Conservation (phyloP, 2,329 filamentous ascomycete species). For the Scleromitrula shiraiana region DNA sequence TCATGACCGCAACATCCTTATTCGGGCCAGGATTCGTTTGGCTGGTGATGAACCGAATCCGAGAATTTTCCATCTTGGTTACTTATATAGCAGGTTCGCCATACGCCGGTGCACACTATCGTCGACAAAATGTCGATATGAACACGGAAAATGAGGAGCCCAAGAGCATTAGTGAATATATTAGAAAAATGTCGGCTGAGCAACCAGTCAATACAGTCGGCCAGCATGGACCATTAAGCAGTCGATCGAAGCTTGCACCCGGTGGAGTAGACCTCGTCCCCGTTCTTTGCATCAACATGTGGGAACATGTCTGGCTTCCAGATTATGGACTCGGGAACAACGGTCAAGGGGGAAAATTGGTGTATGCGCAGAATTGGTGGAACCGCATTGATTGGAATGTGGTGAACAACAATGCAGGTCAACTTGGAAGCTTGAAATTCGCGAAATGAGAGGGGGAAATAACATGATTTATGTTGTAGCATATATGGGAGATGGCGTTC, state of each 20-base stretch:
- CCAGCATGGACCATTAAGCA: constrained; percentile 24
- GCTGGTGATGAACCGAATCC: constrained; percentile 56
- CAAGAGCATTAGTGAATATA: constrained; percentile 31
- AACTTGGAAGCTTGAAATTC: not conserved
- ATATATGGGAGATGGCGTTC: constrained; percentile 12
- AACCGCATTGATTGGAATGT: constrained; percentile 74
- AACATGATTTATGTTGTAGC: constrained; percentile 7
- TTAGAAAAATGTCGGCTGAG: constrained; percentile 30
- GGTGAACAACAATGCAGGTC: constrained; percentile 40
- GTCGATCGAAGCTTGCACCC: constrained; percentile 40
- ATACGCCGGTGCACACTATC: constrained; percentile 76
- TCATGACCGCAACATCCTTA: constrained; percentile 78
- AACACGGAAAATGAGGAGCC: constrained; percentile 52
- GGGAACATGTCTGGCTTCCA: constrained; percentile 87
- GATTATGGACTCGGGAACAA: constrained; percentile 58
- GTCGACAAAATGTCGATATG: constrained; percentile 58
- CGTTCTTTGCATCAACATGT: constrained; percentile 86
- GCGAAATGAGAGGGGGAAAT: not conserved
- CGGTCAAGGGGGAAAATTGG: constrained; percentile 64
- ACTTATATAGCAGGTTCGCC: constrained; percentile 92
- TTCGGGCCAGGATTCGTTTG: constrained; percentile 97
- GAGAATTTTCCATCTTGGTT: constrained; percentile 58
- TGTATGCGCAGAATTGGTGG: constrained; percentile 81
- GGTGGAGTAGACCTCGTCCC: constrained; percentile 65
- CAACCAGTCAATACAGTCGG: constrained; percentile 29